Evolutionary conservation across 2,329 filamentous ascomycete species (phyloP).

Genomic region (Escovopsis sp.): DNA sequence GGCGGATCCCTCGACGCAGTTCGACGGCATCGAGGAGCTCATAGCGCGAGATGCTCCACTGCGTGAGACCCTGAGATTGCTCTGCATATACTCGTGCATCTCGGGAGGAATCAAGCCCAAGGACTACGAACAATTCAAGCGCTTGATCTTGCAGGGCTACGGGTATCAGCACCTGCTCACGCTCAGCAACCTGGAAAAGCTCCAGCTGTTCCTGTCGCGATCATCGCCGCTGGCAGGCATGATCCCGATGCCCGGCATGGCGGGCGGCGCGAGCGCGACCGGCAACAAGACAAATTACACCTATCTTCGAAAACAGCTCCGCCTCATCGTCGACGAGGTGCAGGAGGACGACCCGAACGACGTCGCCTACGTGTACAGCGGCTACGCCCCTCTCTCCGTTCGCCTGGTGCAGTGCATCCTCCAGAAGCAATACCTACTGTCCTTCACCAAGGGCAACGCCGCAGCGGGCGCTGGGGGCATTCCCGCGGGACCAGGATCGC

Average conservation of each 20-base stretch:
- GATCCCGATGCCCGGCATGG: slow-evolving; percentile 61
- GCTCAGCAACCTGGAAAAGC: slow-evolving; percentile 72
- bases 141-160: slow-evolving; percentile 79
- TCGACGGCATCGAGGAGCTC: slow-evolving; percentile 86
- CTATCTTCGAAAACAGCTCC: slow-evolving; percentile 70
- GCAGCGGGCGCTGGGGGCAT: slow-evolving; percentile 15
- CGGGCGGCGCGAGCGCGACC: slow-evolving; percentile 36
- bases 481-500: slow-evolving; percentile 41
- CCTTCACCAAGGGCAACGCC: slow-evolving; percentile 49
- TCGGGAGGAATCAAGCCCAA: slow-evolving; percentile 76
- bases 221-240: slow-evolving; percentile 67
- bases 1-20: slow-evolving; percentile 74
- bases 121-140: slow-evolving; percentile 81
- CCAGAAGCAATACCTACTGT: slow-evolving; percentile 73
- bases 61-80: slow-evolving; percentile 63
- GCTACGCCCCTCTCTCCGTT: slow-evolving; percentile 85
- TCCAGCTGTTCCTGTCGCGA: slow-evolving; percentile 69
- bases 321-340: slow-evolving; percentile 89
- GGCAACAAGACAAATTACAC: slow-evolving; percentile 81
- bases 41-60: slow-evolving; percentile 76
- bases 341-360: slow-evolving; percentile 91
- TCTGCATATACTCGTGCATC: slow-evolving; percentile 86
- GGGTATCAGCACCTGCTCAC: slow-evolving; percentile 92
- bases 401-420: slow-evolving; percentile 84
- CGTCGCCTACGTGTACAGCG: slow-evolving; percentile 94